Conservation (phyloP, 2,329 filamentous ascomycete species). For the Fusarium irregulare region DNA sequence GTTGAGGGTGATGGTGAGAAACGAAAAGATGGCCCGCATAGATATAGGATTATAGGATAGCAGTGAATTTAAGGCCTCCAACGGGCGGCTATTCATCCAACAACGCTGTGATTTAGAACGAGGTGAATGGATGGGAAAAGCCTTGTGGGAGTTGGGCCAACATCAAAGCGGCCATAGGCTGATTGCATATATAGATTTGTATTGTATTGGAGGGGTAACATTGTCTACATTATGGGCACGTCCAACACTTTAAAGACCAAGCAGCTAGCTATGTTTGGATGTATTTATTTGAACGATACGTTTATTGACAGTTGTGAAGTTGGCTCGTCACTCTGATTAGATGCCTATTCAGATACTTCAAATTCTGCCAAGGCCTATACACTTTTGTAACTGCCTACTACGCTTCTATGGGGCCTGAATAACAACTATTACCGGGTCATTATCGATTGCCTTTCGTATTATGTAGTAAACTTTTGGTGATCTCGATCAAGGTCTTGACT, state of each 20-base stretch:
- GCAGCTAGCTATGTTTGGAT: background rate
- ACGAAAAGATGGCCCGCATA: background rate
- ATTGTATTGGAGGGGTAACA: background rate
- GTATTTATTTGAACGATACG: background rate
- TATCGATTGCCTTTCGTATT: background rate
- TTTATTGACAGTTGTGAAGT: background rate
- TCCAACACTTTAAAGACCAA: background rate
- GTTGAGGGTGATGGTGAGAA: too few relatives aligned
- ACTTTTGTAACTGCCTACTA: background rate
- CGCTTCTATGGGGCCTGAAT: background rate
- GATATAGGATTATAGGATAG: background rate
- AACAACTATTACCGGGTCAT: background rate
- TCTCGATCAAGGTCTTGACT: background rate
- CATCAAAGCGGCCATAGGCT: background rate
- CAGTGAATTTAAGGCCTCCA: background rate
- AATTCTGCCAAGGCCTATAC: background rate
- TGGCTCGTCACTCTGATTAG: background rate
- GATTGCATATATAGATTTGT: background rate
- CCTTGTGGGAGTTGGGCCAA: background rate
- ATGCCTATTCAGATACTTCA: background rate
- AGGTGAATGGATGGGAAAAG: background rate
- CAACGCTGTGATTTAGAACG: rapidly evolving
- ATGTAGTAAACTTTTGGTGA: background rate
- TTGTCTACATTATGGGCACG: too few relatives aligned
- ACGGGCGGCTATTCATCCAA: background rate